Evolutionary conservation across 2,329 filamentous ascomycete species (phyloP).

Genomic region (Fusarium continuum): DNA sequence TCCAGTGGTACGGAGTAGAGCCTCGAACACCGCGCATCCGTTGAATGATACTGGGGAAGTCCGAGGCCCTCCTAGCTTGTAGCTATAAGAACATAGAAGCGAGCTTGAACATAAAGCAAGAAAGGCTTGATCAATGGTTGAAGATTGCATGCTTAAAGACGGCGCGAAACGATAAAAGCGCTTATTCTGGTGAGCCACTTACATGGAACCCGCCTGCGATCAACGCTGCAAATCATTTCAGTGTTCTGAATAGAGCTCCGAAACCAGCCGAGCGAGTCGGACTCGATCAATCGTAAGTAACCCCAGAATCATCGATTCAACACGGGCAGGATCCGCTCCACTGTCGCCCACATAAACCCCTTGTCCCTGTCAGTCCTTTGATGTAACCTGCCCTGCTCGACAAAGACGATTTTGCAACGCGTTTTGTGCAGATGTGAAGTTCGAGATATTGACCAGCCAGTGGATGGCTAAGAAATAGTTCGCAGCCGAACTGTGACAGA

Average conservation of each 20-base stretch:
- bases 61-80: background rate
- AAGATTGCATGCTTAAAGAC: background rate
- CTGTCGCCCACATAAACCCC: background rate
- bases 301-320: constrained; percentile 9
- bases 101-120: background rate
- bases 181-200: constrained; percentile 4
- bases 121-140: background rate
- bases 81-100: background rate
- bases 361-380: constrained; percentile 11
- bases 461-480: background rate
- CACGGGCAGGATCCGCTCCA: constrained; percentile 14
- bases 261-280: background rate
- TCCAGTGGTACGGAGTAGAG: background rate
- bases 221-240: constrained; percentile 3
- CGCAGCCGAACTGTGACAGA: constrained; percentile 1
- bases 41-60: background rate
- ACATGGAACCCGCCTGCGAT: constrained; percentile 1
- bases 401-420: background rate
- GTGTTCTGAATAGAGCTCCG: background rate
- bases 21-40: background rate
- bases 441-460: background rate
- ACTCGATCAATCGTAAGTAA: constrained; percentile 15
- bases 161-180: constrained; percentile 1
- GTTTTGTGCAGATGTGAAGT: background rate
- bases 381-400: constrained; percentile 7